phyloP scores from a whole-genome alignment of 345 rosid species.

The Angophora floribunda region DNA sequence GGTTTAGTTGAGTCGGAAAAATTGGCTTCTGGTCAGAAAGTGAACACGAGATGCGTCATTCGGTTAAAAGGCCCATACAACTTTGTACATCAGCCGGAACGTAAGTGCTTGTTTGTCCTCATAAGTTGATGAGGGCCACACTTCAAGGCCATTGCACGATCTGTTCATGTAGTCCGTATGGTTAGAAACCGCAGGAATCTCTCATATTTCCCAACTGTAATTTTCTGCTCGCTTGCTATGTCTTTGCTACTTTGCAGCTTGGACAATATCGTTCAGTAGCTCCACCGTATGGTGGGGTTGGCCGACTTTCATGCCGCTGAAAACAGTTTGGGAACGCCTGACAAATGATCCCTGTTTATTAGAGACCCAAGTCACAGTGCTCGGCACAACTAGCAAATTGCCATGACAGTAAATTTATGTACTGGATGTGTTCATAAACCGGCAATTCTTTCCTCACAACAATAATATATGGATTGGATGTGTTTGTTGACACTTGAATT shows the following conservation, averaged over 20 bases:
- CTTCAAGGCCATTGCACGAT: not conserved
- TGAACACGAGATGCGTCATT: not conserved
- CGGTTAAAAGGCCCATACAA: not conserved
- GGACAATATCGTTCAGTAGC: not conserved
- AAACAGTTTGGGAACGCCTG: rapidly evolving
- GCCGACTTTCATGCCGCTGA: not conserved
- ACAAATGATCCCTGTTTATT: not conserved
- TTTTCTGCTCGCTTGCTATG: not conserved
- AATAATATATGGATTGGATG: not conserved
- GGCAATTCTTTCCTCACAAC: not conserved
- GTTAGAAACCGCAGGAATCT: not conserved
- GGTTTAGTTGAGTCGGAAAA: rapidly evolving
- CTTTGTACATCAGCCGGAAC: not conserved
- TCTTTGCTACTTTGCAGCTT: not conserved
- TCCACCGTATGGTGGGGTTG: not conserved
- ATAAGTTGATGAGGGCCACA: not conserved
- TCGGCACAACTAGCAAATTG: not conserved
- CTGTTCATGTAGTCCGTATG: not conserved
- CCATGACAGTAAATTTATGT: not conserved
- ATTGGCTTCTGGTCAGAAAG: not conserved
- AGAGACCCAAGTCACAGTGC: not conserved
- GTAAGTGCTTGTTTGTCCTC: not conserved
- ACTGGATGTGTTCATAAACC: not conserved
- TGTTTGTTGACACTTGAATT: not conserved
- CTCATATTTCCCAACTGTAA: not conserved